phyloP scores from a whole-genome alignment of 2,329 filamentous ascomycete genomes.

The Curvularia verruculosa region DNA sequence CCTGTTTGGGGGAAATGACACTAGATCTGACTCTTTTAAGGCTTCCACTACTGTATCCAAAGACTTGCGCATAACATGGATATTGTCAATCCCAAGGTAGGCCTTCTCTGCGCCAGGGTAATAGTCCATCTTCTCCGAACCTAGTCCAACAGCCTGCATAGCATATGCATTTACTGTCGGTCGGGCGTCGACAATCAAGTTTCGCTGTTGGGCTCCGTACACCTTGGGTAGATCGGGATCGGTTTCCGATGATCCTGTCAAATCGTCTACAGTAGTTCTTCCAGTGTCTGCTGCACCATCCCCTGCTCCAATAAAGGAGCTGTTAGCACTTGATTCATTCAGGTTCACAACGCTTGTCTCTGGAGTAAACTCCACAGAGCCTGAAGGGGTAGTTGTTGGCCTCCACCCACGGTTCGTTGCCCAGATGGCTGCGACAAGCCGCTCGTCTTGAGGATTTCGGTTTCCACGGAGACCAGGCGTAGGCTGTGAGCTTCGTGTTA shows the following conservation, averaged over 20 bases:
- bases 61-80: slow-evolving; percentile 95
- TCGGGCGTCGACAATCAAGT: slow-evolving; percentile 93
- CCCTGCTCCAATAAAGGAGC: slow-evolving; percentile 43
- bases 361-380: slow-evolving; percentile 34
- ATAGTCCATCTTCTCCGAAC: slow-evolving; percentile 97
- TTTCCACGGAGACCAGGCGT: slow-evolving; percentile 84
- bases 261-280: slow-evolving; percentile 33
- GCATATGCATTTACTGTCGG: slow-evolving; percentile 93
- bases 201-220: slow-evolving; percentile 91
- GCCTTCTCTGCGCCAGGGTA: slow-evolving; percentile 91
- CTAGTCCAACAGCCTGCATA: slow-evolving; percentile 90
- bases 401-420: slow-evolving; percentile 62
- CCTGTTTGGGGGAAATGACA: slow-evolving; percentile 78
- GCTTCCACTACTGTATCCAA: slow-evolving; percentile 86
- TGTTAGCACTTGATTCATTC: slow-evolving; percentile 40
- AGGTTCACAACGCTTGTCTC: slow-evolving; percentile 45
- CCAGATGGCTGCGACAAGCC: slow-evolving; percentile 90
- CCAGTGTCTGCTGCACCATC: slow-evolving; percentile 31
- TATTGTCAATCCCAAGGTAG: slow-evolving; percentile 96
- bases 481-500: slow-evolving; percentile 92
- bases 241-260: slow-evolving; percentile 47
- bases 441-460: slow-evolving; percentile 93
- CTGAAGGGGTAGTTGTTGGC: slow-evolving; percentile 35
- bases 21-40: slow-evolving; percentile 89
- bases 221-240: slow-evolving; percentile 54